Evolutionary conservation across 441 rosid species (phyloP), one percentile per base, ranked within the genome.

Genomic region (Croton laevigatus): DNA sequence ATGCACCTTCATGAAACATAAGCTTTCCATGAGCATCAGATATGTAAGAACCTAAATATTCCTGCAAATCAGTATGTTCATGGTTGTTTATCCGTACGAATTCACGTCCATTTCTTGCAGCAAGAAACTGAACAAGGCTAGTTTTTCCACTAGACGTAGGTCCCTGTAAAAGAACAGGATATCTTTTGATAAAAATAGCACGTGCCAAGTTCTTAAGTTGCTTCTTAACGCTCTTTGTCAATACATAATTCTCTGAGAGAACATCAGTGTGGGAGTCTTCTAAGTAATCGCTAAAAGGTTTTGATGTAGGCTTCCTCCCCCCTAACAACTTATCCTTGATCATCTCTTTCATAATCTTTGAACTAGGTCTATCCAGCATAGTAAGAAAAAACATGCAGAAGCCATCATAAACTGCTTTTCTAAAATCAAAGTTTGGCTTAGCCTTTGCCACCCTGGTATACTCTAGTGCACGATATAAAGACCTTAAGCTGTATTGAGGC

Each of bases 121-220:
- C 97, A 72, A 96, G 99, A 88, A 93, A 91, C 79, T 87, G 92
- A 59, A 96, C 98, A 76, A 96, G 98, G 81, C 99, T 96, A 70
- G 99, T 96, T 75, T 96, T 96, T 60, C 99, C 99, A 82, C 99
- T 91, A 34, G 99, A 96, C 59, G 98, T 93, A 59, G 98, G 98
- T 42, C 99, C 99, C 79, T 96, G 98, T 73, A 96, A 81, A 20
- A 96, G 97, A 78, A 96, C 97, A 60, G 98, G 98, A 72, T 93
- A 93, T 74, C 82, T 90, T 78, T 82, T 91, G 52, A 93, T 81
- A 77, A 86, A 90, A 76, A 91, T 88, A 69, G 97, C 98, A 60
- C 91, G 94, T 0, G 96, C 89, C 84, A 96, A 81, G 79, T 84
- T 95, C 65, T 79, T 81, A 65, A 96, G 94, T 76, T 93, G 97